Conservation (phyloP, 177 flowering plant species). For the Vitis hybrid region DNA sequence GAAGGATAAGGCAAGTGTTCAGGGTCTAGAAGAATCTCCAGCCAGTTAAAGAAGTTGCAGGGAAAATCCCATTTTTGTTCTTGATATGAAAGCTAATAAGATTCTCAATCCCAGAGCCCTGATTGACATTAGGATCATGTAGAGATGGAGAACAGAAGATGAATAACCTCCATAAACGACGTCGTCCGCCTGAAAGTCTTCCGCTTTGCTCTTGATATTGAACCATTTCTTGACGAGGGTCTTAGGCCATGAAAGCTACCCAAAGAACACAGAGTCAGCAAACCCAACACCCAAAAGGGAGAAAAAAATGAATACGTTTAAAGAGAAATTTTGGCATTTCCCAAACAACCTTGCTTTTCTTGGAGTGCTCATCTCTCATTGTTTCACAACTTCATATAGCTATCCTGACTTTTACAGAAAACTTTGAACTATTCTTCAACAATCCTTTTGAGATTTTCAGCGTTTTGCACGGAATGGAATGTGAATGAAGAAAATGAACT, state of each 20-base stretch:
- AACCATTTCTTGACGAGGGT: slow-evolving; percentile 86
- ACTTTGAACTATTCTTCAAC: not conserved
- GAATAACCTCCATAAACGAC: slow-evolving; percentile 47
- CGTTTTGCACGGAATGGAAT: slow-evolving; percentile 7
- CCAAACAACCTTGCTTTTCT: slow-evolving; percentile 83
- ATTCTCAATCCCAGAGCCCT: slow-evolving; percentile 17
- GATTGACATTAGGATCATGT: slow-evolving; percentile 6
- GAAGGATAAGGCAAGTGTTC: slow-evolving; percentile 10
- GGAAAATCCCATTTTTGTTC: slow-evolving; percentile 13
- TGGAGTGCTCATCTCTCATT: slow-evolving; percentile 85
- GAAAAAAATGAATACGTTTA: not conserved
- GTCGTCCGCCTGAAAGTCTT: slow-evolving; percentile 84
- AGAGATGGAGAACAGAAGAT: slow-evolving; percentile 3
- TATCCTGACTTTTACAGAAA: slow-evolving; percentile 13
- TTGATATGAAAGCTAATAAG: slow-evolving; percentile 9
- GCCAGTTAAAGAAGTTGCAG: slow-evolving; percentile 11
- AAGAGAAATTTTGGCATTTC: slow-evolving; percentile 6
- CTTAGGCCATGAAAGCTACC: slow-evolving; percentile 92
- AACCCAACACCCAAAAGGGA: slow-evolving; percentile 7
- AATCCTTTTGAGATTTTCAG: not conserved
- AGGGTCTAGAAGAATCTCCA: slow-evolving; percentile 16
- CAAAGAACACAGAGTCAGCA: slow-evolving; percentile 15
- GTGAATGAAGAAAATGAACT: slow-evolving; percentile 4
- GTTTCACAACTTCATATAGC: slow-evolving; percentile 59
- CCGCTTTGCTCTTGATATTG: slow-evolving; percentile 80